phyloP scores from a whole-genome alignment of 306 rosid genomes.

The Pyrus betulifolia region DNA sequence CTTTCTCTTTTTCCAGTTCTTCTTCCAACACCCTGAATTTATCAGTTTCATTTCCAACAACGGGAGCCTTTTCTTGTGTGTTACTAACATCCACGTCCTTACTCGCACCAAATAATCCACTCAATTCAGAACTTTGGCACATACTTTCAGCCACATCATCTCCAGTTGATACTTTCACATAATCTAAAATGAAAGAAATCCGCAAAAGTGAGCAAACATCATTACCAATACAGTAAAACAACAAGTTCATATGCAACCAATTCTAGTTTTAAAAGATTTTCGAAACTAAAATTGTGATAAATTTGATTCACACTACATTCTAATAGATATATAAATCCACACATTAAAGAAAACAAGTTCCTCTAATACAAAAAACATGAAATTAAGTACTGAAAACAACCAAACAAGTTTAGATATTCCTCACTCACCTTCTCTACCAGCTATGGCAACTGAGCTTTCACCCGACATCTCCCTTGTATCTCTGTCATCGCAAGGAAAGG shows the following conservation, averaged over 20 bases:
- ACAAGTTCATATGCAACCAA: neutral
- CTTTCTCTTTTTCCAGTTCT: slow-evolving; percentile 58
- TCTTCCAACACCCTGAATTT: slow-evolving; percentile 43
- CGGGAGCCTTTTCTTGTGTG: slow-evolving; percentile 14
- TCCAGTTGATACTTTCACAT: slow-evolving; percentile 20
- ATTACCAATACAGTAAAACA: slow-evolving; percentile 1
- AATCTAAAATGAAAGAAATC: slow-evolving; percentile 24
- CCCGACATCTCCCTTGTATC: slow-evolving; percentile 3
- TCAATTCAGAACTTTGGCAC: slow-evolving; percentile 36
- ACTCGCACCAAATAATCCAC: slow-evolving; percentile 37
- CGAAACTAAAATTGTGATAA: neutral
- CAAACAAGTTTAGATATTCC: neutral
- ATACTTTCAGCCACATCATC: slow-evolving; percentile 26
- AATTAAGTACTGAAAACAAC: neutral
- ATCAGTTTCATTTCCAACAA: slow-evolving; percentile 32
- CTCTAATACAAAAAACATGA: neutral
- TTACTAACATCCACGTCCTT: slow-evolving; percentile 5
- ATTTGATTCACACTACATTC: neutral
- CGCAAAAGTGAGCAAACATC: neutral
- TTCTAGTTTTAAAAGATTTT: neutral
- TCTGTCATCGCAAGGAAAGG: slow-evolving; percentile 7
- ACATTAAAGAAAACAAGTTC: neutral
- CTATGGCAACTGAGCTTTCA: slow-evolving; percentile 15
- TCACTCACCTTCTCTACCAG: slow-evolving; percentile 31
- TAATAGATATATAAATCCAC: neutral